Evolutionary conservation across 371 early-diverging fungal species (phyloP), one percentile per base, ranked within the genome.

Genomic region (Lichtheimia ramosa): DNA sequence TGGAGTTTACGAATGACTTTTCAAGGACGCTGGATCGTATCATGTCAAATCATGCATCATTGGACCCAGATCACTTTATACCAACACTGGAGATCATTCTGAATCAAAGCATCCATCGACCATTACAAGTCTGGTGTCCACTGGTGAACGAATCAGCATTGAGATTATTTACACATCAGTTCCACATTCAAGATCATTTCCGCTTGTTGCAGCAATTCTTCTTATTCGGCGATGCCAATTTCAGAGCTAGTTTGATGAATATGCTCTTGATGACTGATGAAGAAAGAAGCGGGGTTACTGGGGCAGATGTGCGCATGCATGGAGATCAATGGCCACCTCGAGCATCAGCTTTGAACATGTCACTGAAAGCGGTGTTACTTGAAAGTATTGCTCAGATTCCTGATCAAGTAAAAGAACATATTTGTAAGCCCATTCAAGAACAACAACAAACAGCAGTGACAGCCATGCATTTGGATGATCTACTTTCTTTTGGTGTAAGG

Each of bases 91-190:
- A 66, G 12, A 68, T 70, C 0, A 69, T 81, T 4, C 67, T 65
- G 2, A 54, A 56, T 3, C 66, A 73, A 14, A 73, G 73, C 18
- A 60, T 79, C 18, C 62, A 64, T 16, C 43, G 63, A 23, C 71
- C 84, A 1, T 59, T 84, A 28, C 50, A 59, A 7, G 49, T 61
- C 12, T 76, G 78, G 61, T 71, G 72, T n/a, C 76, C 76, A 5
- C 40, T 82, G 16, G 59, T 84, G 3, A 77, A 77, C 51, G 73
- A 72, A 13, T 82, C 76, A 21, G 73, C 77, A 43, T 64, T 84
- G 74, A 65, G 73, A 6, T 69, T 74, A 8, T 82, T 80, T 56
- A 66, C 79, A 16, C 65, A 75, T 49, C 68, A 79, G 43, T 65
- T 81, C 58, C 68, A 75, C 43, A 67, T 81, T 21, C 52, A 75